Evolutionary conservation across 768 basidiomycete species (phyloP).

Genomic region (Lentinula detonsa): DNA sequence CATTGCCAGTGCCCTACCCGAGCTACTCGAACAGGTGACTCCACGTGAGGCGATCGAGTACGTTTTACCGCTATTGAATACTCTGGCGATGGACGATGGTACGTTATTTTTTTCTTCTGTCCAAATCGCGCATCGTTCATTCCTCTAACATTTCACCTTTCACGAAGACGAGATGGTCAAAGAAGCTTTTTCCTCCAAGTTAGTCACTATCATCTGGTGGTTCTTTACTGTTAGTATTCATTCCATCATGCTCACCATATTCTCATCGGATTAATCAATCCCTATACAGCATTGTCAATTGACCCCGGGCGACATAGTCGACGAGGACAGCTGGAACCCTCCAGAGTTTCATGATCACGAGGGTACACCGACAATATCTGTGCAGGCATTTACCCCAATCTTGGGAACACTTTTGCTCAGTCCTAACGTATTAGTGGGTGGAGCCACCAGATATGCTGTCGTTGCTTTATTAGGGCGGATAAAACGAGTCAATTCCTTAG

Average conservation of each 20-base stretch:
- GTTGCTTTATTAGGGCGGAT: constrained; percentile 75
- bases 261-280: background rate
- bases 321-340: constrained; percentile 3
- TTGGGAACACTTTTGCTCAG: constrained; percentile 85
- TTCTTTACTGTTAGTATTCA: constrained; percentile 59
- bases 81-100: constrained; percentile 86
- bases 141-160: constrained; percentile 6
- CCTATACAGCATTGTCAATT: constrained; percentile 58
- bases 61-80: constrained; percentile 83
- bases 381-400: constrained; percentile 87
- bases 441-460: constrained; percentile 66
- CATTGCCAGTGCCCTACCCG: constrained; percentile 80
- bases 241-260: background rate
- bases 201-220: constrained; percentile 88
- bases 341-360: constrained; percentile 15
- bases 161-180: constrained; percentile 75
- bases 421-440: constrained; percentile 67
- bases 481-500: constrained; percentile 48
- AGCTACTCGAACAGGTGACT: constrained; percentile 68
- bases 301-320: constrained; percentile 36
- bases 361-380: constrained; percentile 51
- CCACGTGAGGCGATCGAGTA: constrained; percentile 91
- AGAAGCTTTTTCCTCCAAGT: constrained; percentile 77
- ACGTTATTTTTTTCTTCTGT: constrained; percentile 15
- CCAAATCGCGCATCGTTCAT: background rate